Base-by-base conservation (phyloP, 495 filamentous ascomycete species). In the Penicillium daleae region DNA sequence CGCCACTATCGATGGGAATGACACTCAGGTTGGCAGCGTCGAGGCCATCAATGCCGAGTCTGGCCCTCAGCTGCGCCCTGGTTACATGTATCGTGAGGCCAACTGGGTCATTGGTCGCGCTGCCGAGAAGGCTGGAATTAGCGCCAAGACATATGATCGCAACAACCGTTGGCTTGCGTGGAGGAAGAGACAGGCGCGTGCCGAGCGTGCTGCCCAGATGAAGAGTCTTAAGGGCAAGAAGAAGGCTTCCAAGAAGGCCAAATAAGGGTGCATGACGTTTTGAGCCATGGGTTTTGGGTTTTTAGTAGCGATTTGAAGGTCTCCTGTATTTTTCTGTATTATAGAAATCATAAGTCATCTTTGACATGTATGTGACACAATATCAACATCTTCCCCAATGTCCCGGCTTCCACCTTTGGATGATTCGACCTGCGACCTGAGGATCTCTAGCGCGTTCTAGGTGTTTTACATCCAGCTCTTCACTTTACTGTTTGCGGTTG, bases 101-200 rank as follows among this genome's bases (percentile, higher is more conserved):
- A 97, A 95, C 77, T 94, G 89, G 89, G 77, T 87, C 72, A 93
- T 97, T 78, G 93, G 92, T 61, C 66, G 86, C 17, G 82, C 82
- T 22, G 87, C 84, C 32, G 86, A 90, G 74, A 81, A 79, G 74
- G 83, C 82, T 31, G 80, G 81, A 21, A 78, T 86, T 42, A 78
- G 75, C 52, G 85, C 84, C 10, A 72, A 74, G 66, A 54, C 72
- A 48, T 88, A 83, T 68, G 78, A 86, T 56, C 80, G 74, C 12
- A 76, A 81, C 27, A 85, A 89, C 72, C 79, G 86, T 24, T 89
- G 81, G 75, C 67, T 82, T 67, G 87, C 87, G 8, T 89, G 87
- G 88, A 80, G 81, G 67, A 87, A 84, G 79, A 80, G 79, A 62
- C 73, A 78, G 64, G 77, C 75, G 58, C 80, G 84, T 72, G 80